Percentiles rank a stretch among this genome's conserved stretches.
Conservation (phyloP, 2,329 filamentous ascomycete genomes). For the Exophiala sp. region DNA sequence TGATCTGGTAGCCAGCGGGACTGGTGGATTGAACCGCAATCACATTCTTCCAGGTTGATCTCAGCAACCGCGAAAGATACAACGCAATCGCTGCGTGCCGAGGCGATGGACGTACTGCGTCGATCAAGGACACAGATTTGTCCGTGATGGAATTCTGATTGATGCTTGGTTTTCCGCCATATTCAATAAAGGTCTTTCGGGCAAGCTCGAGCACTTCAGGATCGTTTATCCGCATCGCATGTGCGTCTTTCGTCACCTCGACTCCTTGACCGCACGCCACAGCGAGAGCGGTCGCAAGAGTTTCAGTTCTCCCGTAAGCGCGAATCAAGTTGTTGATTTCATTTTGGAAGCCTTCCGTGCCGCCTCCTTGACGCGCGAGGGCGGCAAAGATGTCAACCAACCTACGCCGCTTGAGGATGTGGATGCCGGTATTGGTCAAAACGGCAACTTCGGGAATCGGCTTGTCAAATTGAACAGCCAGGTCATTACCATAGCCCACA, state of each 20-base stretch:
- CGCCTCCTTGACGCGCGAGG: constrained; percentile 64
- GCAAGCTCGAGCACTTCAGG: constrained; percentile 80
- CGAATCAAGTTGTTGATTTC: constrained; percentile 79
- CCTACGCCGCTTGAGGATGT: constrained; percentile 73
- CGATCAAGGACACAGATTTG: constrained; percentile 59
- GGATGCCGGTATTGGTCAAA: constrained; percentile 83
- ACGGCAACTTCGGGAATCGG: constrained; percentile 78
- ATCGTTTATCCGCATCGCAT: constrained; percentile 67
- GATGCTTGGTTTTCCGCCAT: constrained; percentile 78
- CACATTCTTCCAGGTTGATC: constrained; percentile 76
- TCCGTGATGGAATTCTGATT: constrained; percentile 67
- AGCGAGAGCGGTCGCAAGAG: constrained; percentile 81
- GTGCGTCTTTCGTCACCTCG: constrained; percentile 66
- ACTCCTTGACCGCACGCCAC: constrained; percentile 92
- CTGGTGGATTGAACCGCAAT: constrained; percentile 57
- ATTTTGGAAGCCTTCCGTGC: constrained; percentile 72
- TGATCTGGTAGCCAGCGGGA: constrained; percentile 57
- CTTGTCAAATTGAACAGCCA: constrained; percentile 91
- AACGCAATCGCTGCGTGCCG: constrained; percentile 81
- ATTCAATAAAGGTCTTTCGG: constrained; percentile 82
- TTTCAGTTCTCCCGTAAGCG: constrained; percentile 81
- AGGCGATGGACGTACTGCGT: constrained; percentile 79
- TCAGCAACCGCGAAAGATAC: constrained; percentile 81
- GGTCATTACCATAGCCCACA: constrained; percentile 84
- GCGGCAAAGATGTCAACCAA: constrained; percentile 89